Percentiles rank a stretch among this genome's conserved stretches.
These are phyloP conservation scores for Protomyces lactucae-debilis DNA, from an alignment of 1,139 yeast species.

Conservation along the genomic window DNA sequence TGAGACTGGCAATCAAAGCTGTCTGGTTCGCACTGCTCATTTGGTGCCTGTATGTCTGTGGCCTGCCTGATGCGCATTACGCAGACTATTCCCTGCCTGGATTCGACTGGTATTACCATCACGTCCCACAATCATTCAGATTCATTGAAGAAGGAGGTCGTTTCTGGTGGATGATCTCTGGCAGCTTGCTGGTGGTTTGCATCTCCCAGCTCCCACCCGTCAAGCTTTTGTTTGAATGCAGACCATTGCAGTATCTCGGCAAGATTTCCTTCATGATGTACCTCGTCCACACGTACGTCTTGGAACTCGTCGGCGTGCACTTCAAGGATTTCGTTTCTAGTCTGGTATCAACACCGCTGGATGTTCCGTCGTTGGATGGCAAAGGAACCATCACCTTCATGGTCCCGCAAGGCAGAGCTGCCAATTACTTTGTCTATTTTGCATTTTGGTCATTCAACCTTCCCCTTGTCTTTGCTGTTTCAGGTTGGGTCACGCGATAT, in stretches of 20 bases:
- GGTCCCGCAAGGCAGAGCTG: neutral
- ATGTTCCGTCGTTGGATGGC: neutral
- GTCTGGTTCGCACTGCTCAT: conserved; percentile 1
- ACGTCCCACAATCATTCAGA: neutral
- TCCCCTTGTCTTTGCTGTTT: conserved; percentile 1
- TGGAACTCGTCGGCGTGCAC: neutral
- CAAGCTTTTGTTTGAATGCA: neutral
- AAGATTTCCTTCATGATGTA: conserved; percentile 22
- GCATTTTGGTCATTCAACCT: conserved; percentile 3
- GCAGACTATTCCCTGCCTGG: conserved; percentile 7
- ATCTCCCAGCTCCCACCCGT: conserved; percentile 2
- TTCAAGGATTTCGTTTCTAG: neutral
- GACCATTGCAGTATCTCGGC: conserved; percentile 13
- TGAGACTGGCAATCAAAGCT: neutral
- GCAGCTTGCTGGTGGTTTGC: conserved; percentile 4
- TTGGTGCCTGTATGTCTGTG: conserved; percentile 22
- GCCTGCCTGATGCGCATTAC: conserved; percentile 16
- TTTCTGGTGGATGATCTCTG: conserved; percentile 24
- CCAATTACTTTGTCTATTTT: neutral
- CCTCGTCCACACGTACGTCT: conserved; percentile 8
- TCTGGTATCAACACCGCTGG: neutral
- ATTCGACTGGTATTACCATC: neutral
- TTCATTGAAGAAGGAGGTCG: conserved; percentile 17
- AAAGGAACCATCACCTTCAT: neutral
- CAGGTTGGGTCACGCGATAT: conserved; percentile 3